A percentile compares a stretch with the other conserved stretches of the same genome.
phyloP scores from a whole-genome alignment of 2,329 filamentous ascomycete genomes.

The Aspergillus sp. region DNA sequence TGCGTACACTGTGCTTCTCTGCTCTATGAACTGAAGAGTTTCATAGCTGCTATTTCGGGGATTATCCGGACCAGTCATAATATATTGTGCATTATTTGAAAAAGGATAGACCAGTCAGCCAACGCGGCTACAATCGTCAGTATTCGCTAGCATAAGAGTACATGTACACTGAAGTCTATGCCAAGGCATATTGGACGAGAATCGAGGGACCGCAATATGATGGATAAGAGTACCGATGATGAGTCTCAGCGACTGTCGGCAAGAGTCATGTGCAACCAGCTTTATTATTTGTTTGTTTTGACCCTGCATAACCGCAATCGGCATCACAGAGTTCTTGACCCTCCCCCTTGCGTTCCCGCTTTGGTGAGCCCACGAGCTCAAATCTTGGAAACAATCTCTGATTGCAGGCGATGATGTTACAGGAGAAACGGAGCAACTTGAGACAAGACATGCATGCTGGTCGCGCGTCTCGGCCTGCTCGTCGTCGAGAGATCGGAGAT shows the following conservation, averaged over 20 bases:
- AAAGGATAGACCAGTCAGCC: too few species aligned
- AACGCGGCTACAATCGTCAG: too few species aligned
- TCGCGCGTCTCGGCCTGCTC: neutral
- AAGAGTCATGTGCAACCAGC: neutral
- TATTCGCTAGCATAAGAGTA: neutral
- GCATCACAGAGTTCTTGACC: constrained; percentile 14
- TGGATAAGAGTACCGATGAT: neutral
- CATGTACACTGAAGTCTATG: neutral
- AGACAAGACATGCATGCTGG: neutral
- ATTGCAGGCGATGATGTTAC: neutral
- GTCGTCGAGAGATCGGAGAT: neutral
- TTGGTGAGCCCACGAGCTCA: constrained; percentile 9
- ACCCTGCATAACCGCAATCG: constrained; percentile 18
- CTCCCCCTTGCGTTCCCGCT: constrained; percentile 21
- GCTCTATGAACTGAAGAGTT: neutral
- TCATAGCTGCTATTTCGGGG: neutral
- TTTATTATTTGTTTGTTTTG: constrained; percentile 17
- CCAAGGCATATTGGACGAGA: neutral
- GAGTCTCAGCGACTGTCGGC: neutral
- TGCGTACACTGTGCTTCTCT: neutral
- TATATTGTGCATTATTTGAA: neutral
- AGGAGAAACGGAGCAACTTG: neutral
- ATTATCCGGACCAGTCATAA: neutral
- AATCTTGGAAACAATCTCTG: constrained; percentile 21
- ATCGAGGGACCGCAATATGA: neutral